A percentile compares a stretch with the other conserved stretches of the same genome.
These are phyloP conservation scores for Corynespora cassiicola DNA, from an alignment of 2,329 filamentous ascomycete genomes.

Conservation along the genomic window DNA sequence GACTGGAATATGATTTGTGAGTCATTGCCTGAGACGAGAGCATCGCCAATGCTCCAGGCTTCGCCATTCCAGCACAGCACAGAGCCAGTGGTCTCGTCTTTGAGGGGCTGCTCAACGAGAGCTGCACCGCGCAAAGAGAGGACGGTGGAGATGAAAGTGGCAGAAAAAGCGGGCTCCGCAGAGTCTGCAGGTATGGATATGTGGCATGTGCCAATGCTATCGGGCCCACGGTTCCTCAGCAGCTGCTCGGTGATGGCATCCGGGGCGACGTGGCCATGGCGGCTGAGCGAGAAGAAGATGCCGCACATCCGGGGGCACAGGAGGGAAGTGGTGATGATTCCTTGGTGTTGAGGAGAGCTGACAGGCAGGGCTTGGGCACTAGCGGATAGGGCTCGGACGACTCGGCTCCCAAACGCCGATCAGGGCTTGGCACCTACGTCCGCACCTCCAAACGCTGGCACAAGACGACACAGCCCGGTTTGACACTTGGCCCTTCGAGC, in stretches of 20 bases:
- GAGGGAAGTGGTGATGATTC: slow-evolving; percentile 9
- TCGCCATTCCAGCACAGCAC: slow-evolving; percentile 97
- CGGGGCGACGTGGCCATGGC: slow-evolving; percentile 25
- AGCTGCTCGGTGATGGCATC: slow-evolving; percentile 29
- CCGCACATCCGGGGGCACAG: slow-evolving; percentile 50
- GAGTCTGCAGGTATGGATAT: slow-evolving; percentile 11
- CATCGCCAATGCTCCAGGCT: slow-evolving; percentile 76
- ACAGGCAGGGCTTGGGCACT: slow-evolving; percentile 4
- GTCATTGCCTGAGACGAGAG: slow-evolving; percentile 76
- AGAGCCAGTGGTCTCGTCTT: slow-evolving; percentile 62
- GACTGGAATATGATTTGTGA: slow-evolving; percentile 71
- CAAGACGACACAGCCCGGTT: slow-evolving; percentile 10
- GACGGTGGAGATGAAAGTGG: slow-evolving; percentile 81
- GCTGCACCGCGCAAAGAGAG: slow-evolving; percentile 83
- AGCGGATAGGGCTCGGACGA: slow-evolving; percentile 18
- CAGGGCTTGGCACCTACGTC: slow-evolving; percentile 21
- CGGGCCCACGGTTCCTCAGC: slow-evolving; percentile 42
- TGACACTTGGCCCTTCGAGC: slow-evolving; percentile 2
- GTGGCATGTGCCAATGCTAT: slow-evolving; percentile 28
- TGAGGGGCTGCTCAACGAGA: slow-evolving; percentile 75
- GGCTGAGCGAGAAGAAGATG: slow-evolving; percentile 59
- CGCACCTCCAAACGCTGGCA: slow-evolving; percentile 14
- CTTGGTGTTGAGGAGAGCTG: slow-evolving; percentile 14
- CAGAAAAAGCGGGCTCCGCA: slow-evolving; percentile 16
- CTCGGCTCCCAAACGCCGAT: slow-evolving; percentile 27